Base-by-base conservation (phyloP, 352 stramenopile species). In the Phytophthora hybrid region DNA sequence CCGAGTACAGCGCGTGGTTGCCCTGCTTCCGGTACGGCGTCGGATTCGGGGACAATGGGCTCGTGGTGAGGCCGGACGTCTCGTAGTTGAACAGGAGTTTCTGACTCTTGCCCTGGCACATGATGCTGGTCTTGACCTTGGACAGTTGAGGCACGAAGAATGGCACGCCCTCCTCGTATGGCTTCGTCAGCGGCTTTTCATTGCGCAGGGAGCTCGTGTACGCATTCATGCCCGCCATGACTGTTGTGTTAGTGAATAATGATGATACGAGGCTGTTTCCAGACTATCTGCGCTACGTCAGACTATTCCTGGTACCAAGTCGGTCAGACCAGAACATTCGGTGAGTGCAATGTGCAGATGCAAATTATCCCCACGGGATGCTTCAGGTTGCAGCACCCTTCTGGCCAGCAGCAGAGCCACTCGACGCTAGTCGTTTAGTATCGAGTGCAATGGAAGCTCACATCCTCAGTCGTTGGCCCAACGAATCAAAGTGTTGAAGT, bases 11-110 rank as follows among this genome's bases (percentile, higher is more conserved):
- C 34, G 73, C 76, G 57, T 82, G 74, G 63, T 95, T 83, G 63
- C 88, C 88, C 37, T 95, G 88, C 55, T 93, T 93, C 23, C 88
- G 86, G 56, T 95, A 95, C 34, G 86, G 84, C 11, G 78, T n/a
- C 7, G 68, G 47, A 1, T 59, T 71, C 0, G 78, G 66, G 52
- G 76, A 78, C 31, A 68, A 59, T 0, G 71, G 63, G 1, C 18
- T 66, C 37, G 29, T 23, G 29, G 6, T 58, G 37, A 16, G 10
- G 0, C 55, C n/a, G 4, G 51, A 14, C 26, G 70, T 69, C 55
- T 91, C 84, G 64, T 88, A 87, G 19, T 59, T 73, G 68, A 91
- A 91, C 4, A 91, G 71, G 26, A 91, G 66, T 23, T 87, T 85
- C 46, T 84, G 75, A 56, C 58, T 80, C 26, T 77, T 79, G 55